phyloP scores from a whole-genome alignment of 768 basidiomycete species.

The Lactifluus subvellereus region DNA sequence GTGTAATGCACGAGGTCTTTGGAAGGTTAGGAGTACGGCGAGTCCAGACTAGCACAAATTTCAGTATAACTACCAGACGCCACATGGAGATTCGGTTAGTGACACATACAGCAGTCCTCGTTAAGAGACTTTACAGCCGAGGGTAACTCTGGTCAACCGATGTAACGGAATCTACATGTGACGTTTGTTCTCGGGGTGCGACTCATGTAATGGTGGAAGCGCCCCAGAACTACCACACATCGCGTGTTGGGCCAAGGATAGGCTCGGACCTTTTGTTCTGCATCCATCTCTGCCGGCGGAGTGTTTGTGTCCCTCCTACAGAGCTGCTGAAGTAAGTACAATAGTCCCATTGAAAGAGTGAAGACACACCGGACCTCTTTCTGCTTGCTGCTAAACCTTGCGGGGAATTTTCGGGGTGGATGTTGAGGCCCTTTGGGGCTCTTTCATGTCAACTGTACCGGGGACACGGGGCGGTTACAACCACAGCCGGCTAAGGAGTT shows the following conservation, averaged over 20 bases:
- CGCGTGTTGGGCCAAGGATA: too few species aligned
- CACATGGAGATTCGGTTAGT: not conserved
- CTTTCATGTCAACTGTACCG: not conserved
- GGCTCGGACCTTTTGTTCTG: not conserved
- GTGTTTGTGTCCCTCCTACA: not conserved
- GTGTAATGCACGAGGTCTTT: not conserved
- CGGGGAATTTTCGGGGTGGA: not conserved
- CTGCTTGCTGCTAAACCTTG: not conserved
- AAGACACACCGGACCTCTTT: not conserved
- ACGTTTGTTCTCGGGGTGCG: constrained; percentile 1
- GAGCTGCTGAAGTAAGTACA: not conserved
- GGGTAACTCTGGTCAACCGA: not conserved
- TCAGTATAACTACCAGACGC: not conserved
- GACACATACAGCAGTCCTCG: not conserved
- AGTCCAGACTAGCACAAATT: constrained; percentile 7
- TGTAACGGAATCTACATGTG: not conserved
- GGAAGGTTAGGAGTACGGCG: constrained; percentile 5
- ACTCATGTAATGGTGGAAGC: too few species aligned
- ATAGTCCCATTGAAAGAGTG: not conserved
- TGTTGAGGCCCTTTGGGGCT: not conserved
- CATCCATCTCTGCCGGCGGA: too few species aligned
- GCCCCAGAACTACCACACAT: too few species aligned
- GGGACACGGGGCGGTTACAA: not conserved
- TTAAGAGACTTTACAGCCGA: constrained; percentile 1
- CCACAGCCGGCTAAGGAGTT: not conserved